These are phyloP conservation scores for Lactarius tabidus DNA, from an alignment of 768 basidiomycete genomes.

Conservation along the genomic window DNA sequence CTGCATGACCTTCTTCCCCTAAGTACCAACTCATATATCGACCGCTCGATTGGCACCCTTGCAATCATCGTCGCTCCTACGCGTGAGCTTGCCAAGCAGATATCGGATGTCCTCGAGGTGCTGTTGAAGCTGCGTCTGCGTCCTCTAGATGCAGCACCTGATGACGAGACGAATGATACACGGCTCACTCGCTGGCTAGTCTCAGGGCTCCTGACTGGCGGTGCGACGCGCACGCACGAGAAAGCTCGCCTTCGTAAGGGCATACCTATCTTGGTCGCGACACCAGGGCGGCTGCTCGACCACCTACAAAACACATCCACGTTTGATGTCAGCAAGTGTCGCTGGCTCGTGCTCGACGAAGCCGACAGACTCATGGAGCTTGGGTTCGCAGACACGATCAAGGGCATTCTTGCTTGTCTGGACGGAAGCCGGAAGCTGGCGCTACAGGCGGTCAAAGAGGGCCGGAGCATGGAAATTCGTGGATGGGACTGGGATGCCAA, in stretches of 20 bases:
- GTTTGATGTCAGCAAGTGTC: conserved; percentile 88
- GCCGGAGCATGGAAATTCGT: conserved; percentile 67
- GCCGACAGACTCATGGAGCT: conserved; percentile 97
- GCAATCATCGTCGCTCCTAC: conserved; percentile 95
- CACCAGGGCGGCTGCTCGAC: conserved; percentile 91
- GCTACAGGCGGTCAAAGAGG: conserved; percentile 58
- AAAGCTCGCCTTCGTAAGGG: conserved; percentile 95
- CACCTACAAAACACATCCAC: conserved; percentile 94
- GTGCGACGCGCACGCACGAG: conserved; percentile 91
- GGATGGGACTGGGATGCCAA: conserved; percentile 80
- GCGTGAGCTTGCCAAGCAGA: conserved; percentile 93
- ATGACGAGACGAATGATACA: conserved; percentile 40
- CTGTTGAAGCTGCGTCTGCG: conserved; percentile 74
- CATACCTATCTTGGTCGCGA: conserved; percentile 90
- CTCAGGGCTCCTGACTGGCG: conserved; percentile 88
- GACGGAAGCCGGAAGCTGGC: conserved; percentile 81
- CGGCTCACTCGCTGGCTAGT: conserved; percentile 88
- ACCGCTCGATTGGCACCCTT: conserved; percentile 90
- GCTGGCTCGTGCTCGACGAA: conserved; percentile 96
- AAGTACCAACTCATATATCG: conserved; percentile 86
- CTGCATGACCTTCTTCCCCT: conserved; percentile 91
- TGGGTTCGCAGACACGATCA: conserved; percentile 94
- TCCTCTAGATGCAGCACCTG: conserved; percentile 49
- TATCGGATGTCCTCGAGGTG: conserved; percentile 87
- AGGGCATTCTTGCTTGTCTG: conserved; percentile 80